Evolutionary conservation across 2,329 filamentous ascomycete genomes (phyloP).

Genomic region (Aspergillus ochraceoroseus): DNA sequence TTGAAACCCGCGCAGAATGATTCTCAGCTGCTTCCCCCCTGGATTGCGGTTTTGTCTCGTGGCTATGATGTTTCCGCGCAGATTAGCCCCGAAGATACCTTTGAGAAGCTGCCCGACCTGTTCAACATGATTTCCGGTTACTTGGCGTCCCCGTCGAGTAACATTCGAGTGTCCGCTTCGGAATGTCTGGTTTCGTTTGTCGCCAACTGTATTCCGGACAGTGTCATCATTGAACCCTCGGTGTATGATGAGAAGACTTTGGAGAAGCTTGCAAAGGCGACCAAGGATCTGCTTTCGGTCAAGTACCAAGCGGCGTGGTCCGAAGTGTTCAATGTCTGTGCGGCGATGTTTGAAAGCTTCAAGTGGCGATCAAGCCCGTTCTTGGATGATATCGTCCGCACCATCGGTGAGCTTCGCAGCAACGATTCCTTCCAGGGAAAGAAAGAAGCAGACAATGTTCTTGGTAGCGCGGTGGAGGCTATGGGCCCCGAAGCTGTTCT

Average conservation of each 20-base stretch:
- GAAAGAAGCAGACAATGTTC: conserved; percentile 86
- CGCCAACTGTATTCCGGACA: conserved; percentile 79
- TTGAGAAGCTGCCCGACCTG: conserved; percentile 78
- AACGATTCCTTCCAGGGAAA: conserved; percentile 88
- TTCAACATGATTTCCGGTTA: conserved; percentile 77
- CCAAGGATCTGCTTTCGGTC: conserved; percentile 72
- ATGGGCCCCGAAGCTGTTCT: conserved; percentile 87
- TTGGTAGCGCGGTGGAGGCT: conserved; percentile 79
- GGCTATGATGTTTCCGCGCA: conserved; percentile 92
- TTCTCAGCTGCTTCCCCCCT: conserved; percentile 87
- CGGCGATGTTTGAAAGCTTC: conserved; percentile 78
- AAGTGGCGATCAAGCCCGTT: conserved; percentile 80
- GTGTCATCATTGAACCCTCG: conserved; percentile 79
- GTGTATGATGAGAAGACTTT: conserved; percentile 87
- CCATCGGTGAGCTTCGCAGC: conserved; percentile 77
- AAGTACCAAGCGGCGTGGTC: conserved; percentile 93
- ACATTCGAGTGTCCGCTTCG: conserved; percentile 89
- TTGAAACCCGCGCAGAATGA: conserved; percentile 88
- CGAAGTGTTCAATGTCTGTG: conserved; percentile 86
- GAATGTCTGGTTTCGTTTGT: conserved; percentile 93
- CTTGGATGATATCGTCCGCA: conserved; percentile 68
- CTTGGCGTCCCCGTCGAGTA: conserved; percentile 79
- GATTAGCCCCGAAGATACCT: conserved; percentile 82
- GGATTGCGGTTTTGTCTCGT: conserved; percentile 91
- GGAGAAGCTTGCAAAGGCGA: conserved; percentile 68